Evolutionary conservation across 495 filamentous ascomycete species (phyloP).

Genomic region (Xylaria palmicola): DNA sequence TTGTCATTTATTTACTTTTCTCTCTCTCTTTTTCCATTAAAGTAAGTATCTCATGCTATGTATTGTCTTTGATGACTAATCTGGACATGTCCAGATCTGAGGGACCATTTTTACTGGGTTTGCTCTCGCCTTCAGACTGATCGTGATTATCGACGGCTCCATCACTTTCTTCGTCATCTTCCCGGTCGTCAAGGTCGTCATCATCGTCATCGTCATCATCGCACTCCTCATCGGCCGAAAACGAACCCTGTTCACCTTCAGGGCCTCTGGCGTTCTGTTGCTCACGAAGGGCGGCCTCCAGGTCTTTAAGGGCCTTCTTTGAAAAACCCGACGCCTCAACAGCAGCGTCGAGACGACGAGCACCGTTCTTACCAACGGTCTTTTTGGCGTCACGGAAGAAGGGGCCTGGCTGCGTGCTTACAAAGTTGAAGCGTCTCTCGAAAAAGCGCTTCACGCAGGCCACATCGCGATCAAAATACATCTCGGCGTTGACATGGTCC

Average conservation of each 20-base stretch:
- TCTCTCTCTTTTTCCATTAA: neutral
- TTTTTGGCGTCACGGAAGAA: slow-evolving; percentile 82
- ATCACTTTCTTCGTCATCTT: slow-evolving; percentile 5
- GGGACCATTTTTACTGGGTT: neutral
- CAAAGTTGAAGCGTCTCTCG: slow-evolving; percentile 82
- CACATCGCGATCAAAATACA: slow-evolving; percentile 95
- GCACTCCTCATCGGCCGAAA: slow-evolving; percentile 28
- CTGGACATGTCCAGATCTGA: slow-evolving; percentile 7
- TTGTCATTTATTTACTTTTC: no score
- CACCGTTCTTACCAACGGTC: slow-evolving; percentile 60
- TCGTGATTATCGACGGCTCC: neutral
- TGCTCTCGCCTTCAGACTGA: neutral
- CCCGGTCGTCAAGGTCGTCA: slow-evolving; percentile 10
- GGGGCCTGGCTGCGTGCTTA: slow-evolving; percentile 76
- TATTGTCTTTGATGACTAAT: slow-evolving; percentile 20
- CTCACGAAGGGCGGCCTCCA: slow-evolving; percentile 82
- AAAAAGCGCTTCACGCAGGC: slow-evolving; percentile 94
- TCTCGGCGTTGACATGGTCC: slow-evolving; percentile 86
- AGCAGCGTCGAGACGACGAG: slow-evolving; percentile 75
- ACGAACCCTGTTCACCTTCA: slow-evolving; percentile 38
- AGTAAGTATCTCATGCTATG: slow-evolving; percentile 7
- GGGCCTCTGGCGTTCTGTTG: slow-evolving; percentile 44
- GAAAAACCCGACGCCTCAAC: slow-evolving; percentile 94
- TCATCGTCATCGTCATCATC: slow-evolving; percentile 10
- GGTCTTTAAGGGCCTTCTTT: slow-evolving; percentile 89